Evolutionary conservation across 1,284 basidiomycete species (phyloP).

Genomic region (Erythrobasidium hasegawianum): DNA sequence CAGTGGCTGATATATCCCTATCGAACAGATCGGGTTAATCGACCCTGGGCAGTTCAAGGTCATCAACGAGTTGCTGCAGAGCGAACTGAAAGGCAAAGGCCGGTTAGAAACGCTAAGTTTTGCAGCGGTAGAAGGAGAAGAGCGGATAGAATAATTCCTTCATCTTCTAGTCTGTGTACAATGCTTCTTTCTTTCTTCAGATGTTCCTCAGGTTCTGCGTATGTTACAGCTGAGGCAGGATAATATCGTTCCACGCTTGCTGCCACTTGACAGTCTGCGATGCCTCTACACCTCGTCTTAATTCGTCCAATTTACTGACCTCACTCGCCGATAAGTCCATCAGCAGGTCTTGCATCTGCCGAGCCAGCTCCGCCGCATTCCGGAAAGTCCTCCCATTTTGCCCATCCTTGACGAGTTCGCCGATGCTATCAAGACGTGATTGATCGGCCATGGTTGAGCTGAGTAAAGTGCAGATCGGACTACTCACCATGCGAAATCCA

Average conservation of each 20-base stretch:
- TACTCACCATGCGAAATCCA: slow-evolving; percentile 74
- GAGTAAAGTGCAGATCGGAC: background rate
- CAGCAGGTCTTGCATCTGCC: slow-evolving; percentile 65
- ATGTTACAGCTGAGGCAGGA: slow-evolving; percentile 54
- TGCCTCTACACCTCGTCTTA: slow-evolving; percentile 52
- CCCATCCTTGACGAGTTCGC: slow-evolving; percentile 79
- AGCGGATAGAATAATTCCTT: slow-evolving; percentile 33
- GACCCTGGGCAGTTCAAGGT: slow-evolving; percentile 87
- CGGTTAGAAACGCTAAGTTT: slow-evolving; percentile 77
- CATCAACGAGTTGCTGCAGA: slow-evolving; percentile 83
- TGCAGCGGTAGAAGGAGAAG: slow-evolving; percentile 53
- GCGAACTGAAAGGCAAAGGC: slow-evolving; percentile 74
- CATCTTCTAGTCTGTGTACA: no score
- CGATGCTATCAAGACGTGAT: slow-evolving; percentile 57
- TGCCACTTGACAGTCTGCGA: slow-evolving; percentile 71
- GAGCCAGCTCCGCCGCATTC: slow-evolving; percentile 64
- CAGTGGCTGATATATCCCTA: slow-evolving; percentile 13
- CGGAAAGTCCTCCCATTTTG: slow-evolving; percentile 78
- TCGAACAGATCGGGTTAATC: slow-evolving; percentile 76
- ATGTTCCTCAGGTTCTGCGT: background rate
- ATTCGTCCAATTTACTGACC: slow-evolving; percentile 50
- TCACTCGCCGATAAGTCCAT: slow-evolving; percentile 56
- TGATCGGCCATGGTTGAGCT: background rate
- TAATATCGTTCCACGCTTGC: slow-evolving; percentile 71
- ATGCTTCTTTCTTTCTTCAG: background rate